Conservation (phyloP, 805 yeast genomes). For the Schwanniomyces sp. region DNA sequence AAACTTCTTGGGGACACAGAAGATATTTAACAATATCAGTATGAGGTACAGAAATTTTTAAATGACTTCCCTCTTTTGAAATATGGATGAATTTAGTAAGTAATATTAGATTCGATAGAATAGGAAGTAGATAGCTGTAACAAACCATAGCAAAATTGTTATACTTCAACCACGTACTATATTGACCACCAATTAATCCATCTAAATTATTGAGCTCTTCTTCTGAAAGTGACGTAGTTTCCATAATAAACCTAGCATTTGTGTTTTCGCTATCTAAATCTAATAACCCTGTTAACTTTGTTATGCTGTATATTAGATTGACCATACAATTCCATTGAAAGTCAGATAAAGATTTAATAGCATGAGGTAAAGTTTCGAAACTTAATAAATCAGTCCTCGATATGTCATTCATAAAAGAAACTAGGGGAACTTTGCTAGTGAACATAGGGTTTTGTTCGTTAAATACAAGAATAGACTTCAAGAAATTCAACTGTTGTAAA, state of each 20-base stretch:
- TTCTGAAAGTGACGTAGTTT: neutral
- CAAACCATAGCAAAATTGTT: slow-evolving; percentile 14
- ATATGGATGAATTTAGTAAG: slow-evolving; percentile 12
- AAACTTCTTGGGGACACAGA: neutral
- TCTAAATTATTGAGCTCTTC: neutral
- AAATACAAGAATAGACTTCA: slow-evolving; percentile 35
- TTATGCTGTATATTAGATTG: slow-evolving; percentile 24
- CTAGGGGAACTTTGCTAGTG: neutral
- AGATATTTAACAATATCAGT: neutral
- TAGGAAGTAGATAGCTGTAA: slow-evolving; percentile 14
- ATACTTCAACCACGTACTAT: slow-evolving; percentile 18
- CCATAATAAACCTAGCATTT: slow-evolving; percentile 5
- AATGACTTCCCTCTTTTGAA: slow-evolving; percentile 3
- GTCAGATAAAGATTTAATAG: slow-evolving; percentile 10
- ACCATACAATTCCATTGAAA: slow-evolving; percentile 31
- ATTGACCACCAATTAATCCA: slow-evolving; percentile 2
- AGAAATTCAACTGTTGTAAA: slow-evolving; percentile 14
- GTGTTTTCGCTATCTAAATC: slow-evolving; percentile 1
- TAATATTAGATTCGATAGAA: slow-evolving; percentile 18
- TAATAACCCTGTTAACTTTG: slow-evolving; percentile 38
- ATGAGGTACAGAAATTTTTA: slow-evolving; percentile 5
- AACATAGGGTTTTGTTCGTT: slow-evolving; percentile 9
- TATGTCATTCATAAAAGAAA: slow-evolving; percentile 15
- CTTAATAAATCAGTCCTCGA: slow-evolving; percentile 21
- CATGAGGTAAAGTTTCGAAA: slow-evolving; percentile 14